Base-by-base conservation (phyloP, 176 grass and related monocot genomes). In the Aegilops tauschii region DNA sequence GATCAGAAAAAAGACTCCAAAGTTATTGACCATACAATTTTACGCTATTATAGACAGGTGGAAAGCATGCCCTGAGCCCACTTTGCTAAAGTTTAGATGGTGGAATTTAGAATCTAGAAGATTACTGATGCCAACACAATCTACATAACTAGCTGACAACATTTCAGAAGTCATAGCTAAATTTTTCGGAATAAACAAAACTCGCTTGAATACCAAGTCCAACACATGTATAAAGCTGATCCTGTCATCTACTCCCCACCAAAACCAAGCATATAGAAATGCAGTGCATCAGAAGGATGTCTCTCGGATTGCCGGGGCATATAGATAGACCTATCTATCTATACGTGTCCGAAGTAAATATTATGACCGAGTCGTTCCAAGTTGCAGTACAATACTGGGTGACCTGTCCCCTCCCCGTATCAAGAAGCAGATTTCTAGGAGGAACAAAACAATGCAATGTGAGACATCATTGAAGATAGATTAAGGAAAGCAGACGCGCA, bases 381-480 rank as follows among this genome's bases (percentile, higher is more conserved):
- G 76, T 49, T 84, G 81, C 23, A 50, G 81, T 61, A 39, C 28
- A 47, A 29, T 1, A 66, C 68, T 77, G 36, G 50, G 27, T 32
- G 21, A 67, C 45, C 59, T 70, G 50, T 12, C 50, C 50, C 65
- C 37, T 69, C 73, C 32, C 50, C 63, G 16, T 12, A 80, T 32
- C 47, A 62, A 32, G 32, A 73, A 71, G 44, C 8, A 39, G 84
- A 18, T 86, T 2, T 86, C 54, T 80, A 45, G 66, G 65, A 81
- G 76, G 82, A 88, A 76, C 36, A 76, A 84, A 63, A 85, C 30
- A 88, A 88, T 31, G 77, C 29, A 88, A 88, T 32, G 82, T 1
- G 86, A 54, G 61, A 58, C 82, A 81, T 65, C 69, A 82, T 65
- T 30, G 47, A 59, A 40, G 70, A 81, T 32, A 87, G 80, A 85